Conservation (phyloP, 2,329 filamentous ascomycete species). For the Cytospora chrysosperma region DNA sequence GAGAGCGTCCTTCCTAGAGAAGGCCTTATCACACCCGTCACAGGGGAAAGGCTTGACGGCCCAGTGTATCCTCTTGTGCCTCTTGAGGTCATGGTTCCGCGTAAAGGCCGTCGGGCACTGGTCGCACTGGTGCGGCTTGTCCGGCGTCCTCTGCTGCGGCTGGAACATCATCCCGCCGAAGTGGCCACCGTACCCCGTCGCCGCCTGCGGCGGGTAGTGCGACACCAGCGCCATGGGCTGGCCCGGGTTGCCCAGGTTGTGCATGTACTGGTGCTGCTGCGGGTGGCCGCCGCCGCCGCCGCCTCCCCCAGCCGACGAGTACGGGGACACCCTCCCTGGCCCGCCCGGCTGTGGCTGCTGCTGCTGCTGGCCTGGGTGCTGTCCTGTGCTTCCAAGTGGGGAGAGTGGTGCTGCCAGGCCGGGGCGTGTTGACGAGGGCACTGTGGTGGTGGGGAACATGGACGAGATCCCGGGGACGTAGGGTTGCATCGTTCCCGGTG, state of each 20-base stretch:
- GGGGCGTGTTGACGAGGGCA: conserved; percentile 17
- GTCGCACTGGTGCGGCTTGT: conserved; percentile 93
- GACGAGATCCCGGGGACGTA: conserved; percentile 25
- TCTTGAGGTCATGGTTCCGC: conserved; percentile 91
- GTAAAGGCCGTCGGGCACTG: conserved; percentile 92
- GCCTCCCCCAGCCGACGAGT: conserved; percentile 37
- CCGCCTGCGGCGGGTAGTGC: conserved; percentile 16
- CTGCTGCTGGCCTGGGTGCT: not conserved
- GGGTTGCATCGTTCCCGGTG: conserved; percentile 17
- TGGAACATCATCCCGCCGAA: conserved; percentile 44
- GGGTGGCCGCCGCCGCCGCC: conserved; percentile 33
- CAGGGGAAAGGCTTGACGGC: conserved; percentile 96
- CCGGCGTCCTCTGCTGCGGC: conserved; percentile 49
- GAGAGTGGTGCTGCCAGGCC: conserved; percentile 48
- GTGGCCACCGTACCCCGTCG: conserved; percentile 35
- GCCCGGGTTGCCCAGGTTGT: conserved; percentile 73
- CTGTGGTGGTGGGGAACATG: conserved; percentile 22
- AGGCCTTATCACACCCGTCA: conserved; percentile 89
- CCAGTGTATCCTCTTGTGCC: conserved; percentile 92
- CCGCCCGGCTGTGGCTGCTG: conserved; percentile 2
- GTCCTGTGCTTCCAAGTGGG: conserved; percentile 19
- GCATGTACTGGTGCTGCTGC: conserved; percentile 52
- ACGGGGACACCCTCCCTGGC: conserved; percentile 20
- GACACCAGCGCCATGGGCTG: conserved; percentile 68
- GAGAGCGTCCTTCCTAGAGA: conserved; percentile 92